Evolutionary conservation across 495 filamentous ascomycete genomes (phyloP).

Genomic region (Penicillium tannophilum): DNA sequence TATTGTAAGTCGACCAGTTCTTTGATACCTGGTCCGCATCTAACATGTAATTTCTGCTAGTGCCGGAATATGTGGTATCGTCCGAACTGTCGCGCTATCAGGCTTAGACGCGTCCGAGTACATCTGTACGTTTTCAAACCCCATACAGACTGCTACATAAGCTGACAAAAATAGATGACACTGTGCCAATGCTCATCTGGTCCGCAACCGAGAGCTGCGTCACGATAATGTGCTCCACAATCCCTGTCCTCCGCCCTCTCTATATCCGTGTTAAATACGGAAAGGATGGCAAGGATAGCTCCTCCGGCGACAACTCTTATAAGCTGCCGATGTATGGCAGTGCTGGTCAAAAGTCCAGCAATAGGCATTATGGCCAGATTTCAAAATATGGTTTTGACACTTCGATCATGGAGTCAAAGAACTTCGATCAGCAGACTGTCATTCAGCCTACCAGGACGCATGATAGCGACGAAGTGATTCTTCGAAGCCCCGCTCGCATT

Average conservation of each 20-base stretch:
- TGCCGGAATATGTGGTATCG: slow-evolving; percentile 34
- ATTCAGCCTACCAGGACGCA: slow-evolving; percentile 13
- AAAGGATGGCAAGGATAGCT: slow-evolving; percentile 25
- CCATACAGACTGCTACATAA: neutral
- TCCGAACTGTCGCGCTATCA: slow-evolving; percentile 27
- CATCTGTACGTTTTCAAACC: slow-evolving; percentile 19
- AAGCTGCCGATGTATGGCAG: slow-evolving; percentile 28
- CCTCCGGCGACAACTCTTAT: slow-evolving; percentile 22
- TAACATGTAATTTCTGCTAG: slow-evolving; percentile 7
- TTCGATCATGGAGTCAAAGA: slow-evolving; percentile 10
- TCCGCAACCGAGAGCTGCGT: slow-evolving; percentile 31
- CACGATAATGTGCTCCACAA: slow-evolving; percentile 33
- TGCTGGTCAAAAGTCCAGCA: slow-evolving; percentile 17
- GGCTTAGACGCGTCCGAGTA: slow-evolving; percentile 30
- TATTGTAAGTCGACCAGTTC: slow-evolving; percentile 21
- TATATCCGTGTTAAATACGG: slow-evolving; percentile 28
- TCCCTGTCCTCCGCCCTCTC: slow-evolving; percentile 32
- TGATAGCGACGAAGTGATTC: slow-evolving; percentile 26
- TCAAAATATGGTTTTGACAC: slow-evolving; percentile 9
- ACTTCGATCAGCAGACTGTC: slow-evolving; percentile 5
- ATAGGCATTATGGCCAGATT: slow-evolving; percentile 5
- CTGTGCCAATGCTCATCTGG: slow-evolving; percentile 34
- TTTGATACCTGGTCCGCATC: neutral
- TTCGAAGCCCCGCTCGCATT: slow-evolving; percentile 24
- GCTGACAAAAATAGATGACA: slow-evolving; percentile 21